Percentiles rank a stretch among this genome's conserved stretches.
Evolutionary conservation across 1,284 basidiomycete genomes (phyloP).

Genomic region (Phellinidium pouzarii): DNA sequence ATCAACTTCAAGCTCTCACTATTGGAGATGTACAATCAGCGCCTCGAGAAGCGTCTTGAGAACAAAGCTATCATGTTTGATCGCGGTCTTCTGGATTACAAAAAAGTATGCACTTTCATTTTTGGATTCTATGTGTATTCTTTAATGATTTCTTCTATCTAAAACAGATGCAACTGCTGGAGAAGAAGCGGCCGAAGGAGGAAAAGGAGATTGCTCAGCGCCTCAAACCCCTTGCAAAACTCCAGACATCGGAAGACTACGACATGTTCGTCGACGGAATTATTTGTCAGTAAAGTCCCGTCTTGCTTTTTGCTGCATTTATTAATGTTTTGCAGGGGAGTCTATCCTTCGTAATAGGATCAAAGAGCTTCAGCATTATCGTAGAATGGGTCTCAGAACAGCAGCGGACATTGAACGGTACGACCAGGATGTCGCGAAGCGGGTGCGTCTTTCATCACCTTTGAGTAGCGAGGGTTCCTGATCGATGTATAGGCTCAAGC

Average conservation of each 20-base stretch:
- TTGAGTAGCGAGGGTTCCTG: conserved; percentile 9
- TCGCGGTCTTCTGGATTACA: conserved; percentile 87
- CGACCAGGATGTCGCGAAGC: conserved; percentile 64
- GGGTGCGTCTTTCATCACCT: conserved; percentile 42
- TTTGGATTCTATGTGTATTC: background rate
- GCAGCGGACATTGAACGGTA: conserved; percentile 86
- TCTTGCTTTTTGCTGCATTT: conserved; percentile 4
- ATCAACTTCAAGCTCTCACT: conserved; percentile 87
- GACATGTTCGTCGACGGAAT: conserved; percentile 87
- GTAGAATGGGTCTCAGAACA: conserved; percentile 76
- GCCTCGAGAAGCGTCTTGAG: conserved; percentile 84
- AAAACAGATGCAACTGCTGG: conserved; percentile 77
- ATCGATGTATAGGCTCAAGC: conserved; percentile 42
- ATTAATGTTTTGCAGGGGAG: conserved; percentile 53
- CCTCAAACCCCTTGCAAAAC: conserved; percentile 85
- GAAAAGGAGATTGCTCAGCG: conserved; percentile 88
- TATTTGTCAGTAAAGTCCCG: conserved; percentile 54
- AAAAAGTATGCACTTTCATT: conserved; percentile 55
- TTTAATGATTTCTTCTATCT: background rate
- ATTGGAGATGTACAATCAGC: conserved; percentile 89
- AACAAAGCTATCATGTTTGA: conserved; percentile 92
- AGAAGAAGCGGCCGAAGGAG: conserved; percentile 87
- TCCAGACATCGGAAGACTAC: conserved; percentile 91
- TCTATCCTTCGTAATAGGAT: conserved; percentile 80
- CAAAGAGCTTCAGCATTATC: conserved; percentile 83